Evolutionary conservation across 257 asterid species (phyloP).

Genomic region (Ocimum tenuiflorum): DNA sequence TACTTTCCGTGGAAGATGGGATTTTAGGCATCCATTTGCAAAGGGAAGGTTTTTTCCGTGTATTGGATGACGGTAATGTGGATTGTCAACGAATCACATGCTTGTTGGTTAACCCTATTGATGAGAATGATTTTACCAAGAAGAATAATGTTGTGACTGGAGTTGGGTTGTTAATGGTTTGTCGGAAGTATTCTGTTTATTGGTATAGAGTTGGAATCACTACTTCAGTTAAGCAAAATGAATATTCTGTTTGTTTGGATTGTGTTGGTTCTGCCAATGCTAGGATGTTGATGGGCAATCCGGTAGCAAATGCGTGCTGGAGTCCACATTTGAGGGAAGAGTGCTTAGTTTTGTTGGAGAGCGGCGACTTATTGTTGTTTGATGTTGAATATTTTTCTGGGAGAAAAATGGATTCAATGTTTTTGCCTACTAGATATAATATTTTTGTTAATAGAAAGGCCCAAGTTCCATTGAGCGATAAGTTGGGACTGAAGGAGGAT

Average conservation of each 20-base stretch:
- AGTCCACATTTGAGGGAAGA: slow-evolving; percentile 71
- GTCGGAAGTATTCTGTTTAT: slow-evolving; percentile 47
- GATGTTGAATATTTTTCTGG: slow-evolving; percentile 33
- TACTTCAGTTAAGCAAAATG: background rate
- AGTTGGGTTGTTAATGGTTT: slow-evolving; percentile 60
- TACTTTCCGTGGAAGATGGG: slow-evolving; percentile 33
- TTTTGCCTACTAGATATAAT: slow-evolving; percentile 11
- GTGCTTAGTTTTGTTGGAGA: slow-evolving; percentile 62
- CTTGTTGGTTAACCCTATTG: slow-evolving; percentile 26
- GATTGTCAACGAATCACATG: slow-evolving; percentile 38
- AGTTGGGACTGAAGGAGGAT: slow-evolving; percentile 25
- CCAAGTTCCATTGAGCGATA: slow-evolving; percentile 32
- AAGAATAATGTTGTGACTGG: slow-evolving; percentile 1
- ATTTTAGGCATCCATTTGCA: slow-evolving; percentile 18
- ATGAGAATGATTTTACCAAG: slow-evolving; percentile 11
- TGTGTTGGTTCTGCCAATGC: slow-evolving; percentile 37
- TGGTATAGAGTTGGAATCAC: slow-evolving; percentile 46
- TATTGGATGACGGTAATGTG: slow-evolving; percentile 30
- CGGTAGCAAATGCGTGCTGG: slow-evolving; percentile 65
- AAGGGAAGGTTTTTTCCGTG: slow-evolving; percentile 4
- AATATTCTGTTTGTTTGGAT: slow-evolving; percentile 31
- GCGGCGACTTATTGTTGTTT: slow-evolving; percentile 62
- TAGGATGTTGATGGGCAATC: slow-evolving; percentile 35
- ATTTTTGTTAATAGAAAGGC: slow-evolving; percentile 24
- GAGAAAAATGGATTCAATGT: slow-evolving; percentile 11